These are phyloP conservation scores for Paxillus involutus DNA, from an alignment of 768 basidiomycete genomes.

Conservation along the genomic window DNA sequence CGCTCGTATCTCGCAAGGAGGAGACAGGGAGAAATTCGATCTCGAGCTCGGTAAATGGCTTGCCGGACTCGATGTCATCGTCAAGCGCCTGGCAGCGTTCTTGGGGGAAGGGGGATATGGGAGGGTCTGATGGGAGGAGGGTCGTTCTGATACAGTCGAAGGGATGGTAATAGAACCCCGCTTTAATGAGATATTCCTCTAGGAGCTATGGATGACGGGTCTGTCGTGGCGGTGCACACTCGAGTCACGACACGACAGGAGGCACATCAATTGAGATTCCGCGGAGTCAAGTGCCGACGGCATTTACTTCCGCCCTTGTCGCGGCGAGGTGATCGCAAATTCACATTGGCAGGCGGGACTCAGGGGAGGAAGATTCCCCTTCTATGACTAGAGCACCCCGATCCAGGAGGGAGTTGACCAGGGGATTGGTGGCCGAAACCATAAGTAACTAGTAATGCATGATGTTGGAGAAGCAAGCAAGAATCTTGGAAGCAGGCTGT, in stretches of 20 bases:
- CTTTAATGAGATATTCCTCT: slow-evolving; percentile 9
- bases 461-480: too few species aligned
- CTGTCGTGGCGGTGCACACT: too few species aligned
- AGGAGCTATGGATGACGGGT: not conserved
- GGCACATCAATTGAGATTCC: slow-evolving; percentile 11
- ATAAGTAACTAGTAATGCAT: too few species aligned
- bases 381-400: too few species aligned
- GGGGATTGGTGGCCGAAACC: too few species aligned
- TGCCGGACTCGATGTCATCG: slow-evolving; percentile 54
- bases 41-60: slow-evolving; percentile 63
- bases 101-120: slow-evolving; percentile 58
- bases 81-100: slow-evolving; percentile 50
- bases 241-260: not conserved
- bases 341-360: too few species aligned
- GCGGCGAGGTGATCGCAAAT: not conserved
- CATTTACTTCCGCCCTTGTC: slow-evolving; percentile 2
- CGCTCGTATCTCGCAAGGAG: slow-evolving; percentile 59
- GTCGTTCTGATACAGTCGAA: slow-evolving; percentile 5
- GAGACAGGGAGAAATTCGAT: slow-evolving; percentile 58
- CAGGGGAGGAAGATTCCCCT: too few species aligned
- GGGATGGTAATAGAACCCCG: slow-evolving; percentile 22
- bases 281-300: slow-evolving; percentile 15
- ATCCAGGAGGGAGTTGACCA: not conserved
- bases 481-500: too few species aligned
- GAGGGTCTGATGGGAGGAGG: slow-evolving; percentile 40